Percentiles rank a stretch among this genome's conserved stretches.
Evolutionary conservation across 2,329 filamentous ascomycete genomes (phyloP).

Genomic region (Claviceps sp.): DNA sequence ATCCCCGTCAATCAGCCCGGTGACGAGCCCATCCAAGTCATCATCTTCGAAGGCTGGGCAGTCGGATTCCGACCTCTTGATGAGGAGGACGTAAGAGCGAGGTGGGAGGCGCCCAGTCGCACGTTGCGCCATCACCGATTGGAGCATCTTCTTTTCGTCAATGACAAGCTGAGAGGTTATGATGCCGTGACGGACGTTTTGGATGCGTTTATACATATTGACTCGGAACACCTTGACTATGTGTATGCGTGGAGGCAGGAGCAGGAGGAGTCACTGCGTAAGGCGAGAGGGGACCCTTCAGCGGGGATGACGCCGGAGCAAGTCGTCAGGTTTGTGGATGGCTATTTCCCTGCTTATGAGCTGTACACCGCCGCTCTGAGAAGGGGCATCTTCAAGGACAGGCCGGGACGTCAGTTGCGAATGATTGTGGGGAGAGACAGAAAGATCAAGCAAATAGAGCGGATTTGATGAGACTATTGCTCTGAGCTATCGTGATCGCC

Average conservation of each 20-base stretch:
- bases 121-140: constrained; percentile 34
- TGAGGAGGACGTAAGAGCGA: constrained; percentile 35
- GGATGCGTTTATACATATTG: constrained; percentile 43
- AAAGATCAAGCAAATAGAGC: constrained; percentile 26
- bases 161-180: constrained; percentile 33
- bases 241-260: constrained; percentile 78
- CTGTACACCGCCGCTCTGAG: constrained; percentile 49
- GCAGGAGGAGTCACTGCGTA: constrained; percentile 61
- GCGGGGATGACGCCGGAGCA: constrained; percentile 73
- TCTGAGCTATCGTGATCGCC: neutral
- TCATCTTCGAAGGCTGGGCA: constrained; percentile 86
- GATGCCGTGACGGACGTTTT: constrained; percentile 35
- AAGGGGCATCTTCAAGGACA: constrained; percentile 38
- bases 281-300: constrained; percentile 38
- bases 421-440: constrained; percentile 48
- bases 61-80: constrained; percentile 63
- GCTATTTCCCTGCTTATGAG: constrained; percentile 60
- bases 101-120: constrained; percentile 36
- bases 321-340: constrained; percentile 59
- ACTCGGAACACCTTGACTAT: constrained; percentile 58
- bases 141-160: constrained; percentile 37
- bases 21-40: constrained; percentile 40
- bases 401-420: constrained; percentile 42
- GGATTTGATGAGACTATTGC: neutral
- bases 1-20: constrained; percentile 37